Percentiles rank a stretch among this genome's conserved stretches.
phyloP scores from a whole-genome alignment of 2,329 filamentous ascomycete genomes.

The Talaromyces sp. region DNA sequence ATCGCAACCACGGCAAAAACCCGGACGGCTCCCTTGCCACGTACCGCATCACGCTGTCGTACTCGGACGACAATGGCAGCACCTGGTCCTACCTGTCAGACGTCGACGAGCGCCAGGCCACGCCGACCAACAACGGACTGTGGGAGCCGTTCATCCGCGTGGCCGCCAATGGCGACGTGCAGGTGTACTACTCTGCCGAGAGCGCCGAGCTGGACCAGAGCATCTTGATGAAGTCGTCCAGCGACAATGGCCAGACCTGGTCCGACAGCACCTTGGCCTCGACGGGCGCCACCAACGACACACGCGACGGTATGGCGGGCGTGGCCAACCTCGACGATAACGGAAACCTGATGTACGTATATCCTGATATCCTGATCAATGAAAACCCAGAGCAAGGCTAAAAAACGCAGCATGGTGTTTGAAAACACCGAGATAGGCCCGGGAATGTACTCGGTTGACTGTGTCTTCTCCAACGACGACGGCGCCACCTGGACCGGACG shows the following conservation, averaged over 20 bases:
- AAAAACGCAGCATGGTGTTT: background rate
- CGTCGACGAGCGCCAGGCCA: background rate
- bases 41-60: background rate
- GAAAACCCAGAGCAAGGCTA: background rate
- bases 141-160: too few relatives aligned
- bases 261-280: background rate
- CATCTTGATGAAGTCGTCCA: slow-evolving; percentile 1
- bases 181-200: background rate
- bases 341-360: background rate
- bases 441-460: background rate
- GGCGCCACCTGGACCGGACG: background rate
- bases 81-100: background rate
- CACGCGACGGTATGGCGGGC: background rate
- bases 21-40: background rate
- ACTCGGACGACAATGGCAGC: background rate
- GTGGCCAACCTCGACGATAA: slow-evolving; percentile 1
- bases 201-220: background rate
- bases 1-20: slow-evolving; percentile 1
- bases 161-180: too few relatives aligned
- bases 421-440: background rate
- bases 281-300: background rate
- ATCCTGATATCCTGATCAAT: background rate
- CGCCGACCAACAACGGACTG: too few relatives aligned
- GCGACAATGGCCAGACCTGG: slow-evolving; percentile 2
- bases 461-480: background rate